Conservation (phyloP, 148 eudicot species). For the Fagopyrum homotropicum region DNA sequence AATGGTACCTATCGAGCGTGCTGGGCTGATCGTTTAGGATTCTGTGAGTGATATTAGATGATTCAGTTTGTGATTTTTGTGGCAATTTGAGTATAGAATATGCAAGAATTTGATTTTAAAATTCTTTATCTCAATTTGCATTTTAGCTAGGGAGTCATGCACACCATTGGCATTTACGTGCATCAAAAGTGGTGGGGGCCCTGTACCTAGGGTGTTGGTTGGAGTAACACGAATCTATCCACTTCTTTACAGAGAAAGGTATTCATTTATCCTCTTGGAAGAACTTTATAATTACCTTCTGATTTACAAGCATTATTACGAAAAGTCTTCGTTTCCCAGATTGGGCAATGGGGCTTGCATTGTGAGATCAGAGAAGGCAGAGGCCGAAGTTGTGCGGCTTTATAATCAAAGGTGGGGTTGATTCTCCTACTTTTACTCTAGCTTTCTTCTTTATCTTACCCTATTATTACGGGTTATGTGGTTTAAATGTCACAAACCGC, state of each 20-base stretch:
- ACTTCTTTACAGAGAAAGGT: conserved; percentile 89
- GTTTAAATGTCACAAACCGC: background rate
- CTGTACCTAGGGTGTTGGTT: conserved; percentile 71
- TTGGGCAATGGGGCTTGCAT: conserved; percentile 47
- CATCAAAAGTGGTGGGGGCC: conserved; percentile 80
- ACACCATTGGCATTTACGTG: conserved; percentile 78
- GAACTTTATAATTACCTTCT: background rate
- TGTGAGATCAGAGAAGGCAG: conserved; percentile 83
- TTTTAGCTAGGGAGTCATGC: conserved; percentile 53
- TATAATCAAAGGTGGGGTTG: conserved; percentile 53
- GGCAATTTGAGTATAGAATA: conserved; percentile 10
- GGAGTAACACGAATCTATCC: conserved; percentile 84
- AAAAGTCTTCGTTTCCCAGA: conserved; percentile 31
- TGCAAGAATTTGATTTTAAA: background rate
- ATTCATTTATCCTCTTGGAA: conserved; percentile 9
- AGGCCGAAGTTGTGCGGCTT: conserved; percentile 44
- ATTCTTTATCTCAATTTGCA: background rate
- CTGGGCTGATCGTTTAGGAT: conserved; percentile 92
- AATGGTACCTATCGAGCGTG: conserved; percentile 94
- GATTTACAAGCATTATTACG: background rate
- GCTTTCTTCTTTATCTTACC: background rate
- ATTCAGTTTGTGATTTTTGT: conserved; percentile 2
- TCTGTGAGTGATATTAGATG: conserved; percentile 47
- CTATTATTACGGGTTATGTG: background rate
- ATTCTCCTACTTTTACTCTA: background rate